Conservation (phyloP, 495 filamentous ascomycete species). For the Thermothielavioides terrestris region DNA sequence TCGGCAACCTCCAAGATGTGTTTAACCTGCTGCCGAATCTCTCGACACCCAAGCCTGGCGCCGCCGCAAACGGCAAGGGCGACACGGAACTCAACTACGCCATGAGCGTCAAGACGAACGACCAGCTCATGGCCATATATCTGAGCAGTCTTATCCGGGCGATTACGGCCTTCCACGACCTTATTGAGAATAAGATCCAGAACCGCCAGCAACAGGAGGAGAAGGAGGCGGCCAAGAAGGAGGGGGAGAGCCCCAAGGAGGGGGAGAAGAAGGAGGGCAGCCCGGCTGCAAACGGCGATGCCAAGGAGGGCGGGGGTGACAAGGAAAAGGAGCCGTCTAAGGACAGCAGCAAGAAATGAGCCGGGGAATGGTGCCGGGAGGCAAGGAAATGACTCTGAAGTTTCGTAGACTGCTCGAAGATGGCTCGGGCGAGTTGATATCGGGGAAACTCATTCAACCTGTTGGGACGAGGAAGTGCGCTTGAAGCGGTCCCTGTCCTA, state of each 20-base stretch:
- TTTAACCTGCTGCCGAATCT: slow-evolving; percentile 98
- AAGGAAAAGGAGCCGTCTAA: slow-evolving; percentile 30
- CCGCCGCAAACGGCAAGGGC: slow-evolving; percentile 40
- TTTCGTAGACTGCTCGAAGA: slow-evolving; percentile 13
- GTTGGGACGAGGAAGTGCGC: not conserved
- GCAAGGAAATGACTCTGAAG: slow-evolving; percentile 11
- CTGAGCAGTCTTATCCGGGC: slow-evolving; percentile 91
- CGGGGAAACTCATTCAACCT: slow-evolving; percentile 1
- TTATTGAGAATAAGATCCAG: slow-evolving; percentile 99
- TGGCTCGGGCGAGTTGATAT: slow-evolving; percentile 20
- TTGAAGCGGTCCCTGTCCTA: too few relatives aligned
- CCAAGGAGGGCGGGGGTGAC: slow-evolving; percentile 30
- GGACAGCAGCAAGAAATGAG: slow-evolving; percentile 34
- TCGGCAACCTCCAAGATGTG: slow-evolving; percentile 95
- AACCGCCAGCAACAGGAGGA: slow-evolving; percentile 96
- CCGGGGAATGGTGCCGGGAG: not conserved
- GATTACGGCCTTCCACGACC: slow-evolving; percentile 96
- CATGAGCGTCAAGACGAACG: slow-evolving; percentile 98
- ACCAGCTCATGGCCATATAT: slow-evolving; percentile 97
- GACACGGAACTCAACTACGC: slow-evolving; percentile 77
- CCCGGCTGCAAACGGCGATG: slow-evolving; percentile 51
- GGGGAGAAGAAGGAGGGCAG: slow-evolving; percentile 55
- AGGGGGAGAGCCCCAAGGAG: slow-evolving; percentile 44
- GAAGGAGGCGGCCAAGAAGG: slow-evolving; percentile 65
- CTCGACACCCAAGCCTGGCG: slow-evolving; percentile 60